A percentile compares a stretch with the other conserved stretches of the same genome.
phyloP scores from a whole-genome alignment of 2,329 filamentous ascomycete genomes.

The Fusarium euwallaceae region DNA sequence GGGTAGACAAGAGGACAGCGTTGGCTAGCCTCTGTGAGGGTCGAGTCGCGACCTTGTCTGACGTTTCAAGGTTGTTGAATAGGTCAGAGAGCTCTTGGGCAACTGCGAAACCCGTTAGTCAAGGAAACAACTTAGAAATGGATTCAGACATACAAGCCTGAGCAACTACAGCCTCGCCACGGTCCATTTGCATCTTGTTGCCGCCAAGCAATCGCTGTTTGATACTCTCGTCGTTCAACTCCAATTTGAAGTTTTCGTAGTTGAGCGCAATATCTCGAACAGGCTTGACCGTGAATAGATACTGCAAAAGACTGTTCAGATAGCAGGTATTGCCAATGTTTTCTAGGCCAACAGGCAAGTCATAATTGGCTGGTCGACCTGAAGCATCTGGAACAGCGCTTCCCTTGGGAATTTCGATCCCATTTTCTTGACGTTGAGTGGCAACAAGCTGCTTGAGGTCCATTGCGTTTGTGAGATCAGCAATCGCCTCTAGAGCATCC shows the following conservation, averaged over 20 bases:
- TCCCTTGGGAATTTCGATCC: conserved; percentile 35
- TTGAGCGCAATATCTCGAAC: conserved; percentile 85
- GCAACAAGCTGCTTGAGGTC: conserved; percentile 47
- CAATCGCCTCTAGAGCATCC: conserved; percentile 53
- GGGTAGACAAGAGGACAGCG: conserved; percentile 75
- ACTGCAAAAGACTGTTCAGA: conserved; percentile 95
- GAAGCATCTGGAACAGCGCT: background rate
- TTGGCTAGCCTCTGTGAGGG: conserved; percentile 85
- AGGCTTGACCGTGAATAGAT: conserved; percentile 89
- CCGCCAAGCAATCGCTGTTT: conserved; percentile 81
- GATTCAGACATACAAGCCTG: conserved; percentile 77
- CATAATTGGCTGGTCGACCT: conserved; percentile 50
- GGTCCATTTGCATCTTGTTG: conserved; percentile 62
- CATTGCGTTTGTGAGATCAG: conserved; percentile 48
- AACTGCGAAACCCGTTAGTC: conserved; percentile 65
- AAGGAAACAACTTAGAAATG: too few relatives aligned
- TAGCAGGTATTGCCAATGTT: conserved; percentile 99
- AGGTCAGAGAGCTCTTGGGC: conserved; percentile 78
- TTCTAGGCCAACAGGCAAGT: conserved; percentile 85
- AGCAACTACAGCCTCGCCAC: conserved; percentile 72
- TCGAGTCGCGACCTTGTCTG: conserved; percentile 71
- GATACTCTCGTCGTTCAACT: conserved; percentile 73
- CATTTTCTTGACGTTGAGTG: conserved; percentile 45
- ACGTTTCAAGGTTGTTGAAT: conserved; percentile 78
- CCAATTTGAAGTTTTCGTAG: conserved; percentile 78